A percentile compares a stretch with the other conserved stretches of the same genome.
Evolutionary conservation across 169 alveolate species (phyloP).

Genomic region (Prorocentrum cordatum): DNA sequence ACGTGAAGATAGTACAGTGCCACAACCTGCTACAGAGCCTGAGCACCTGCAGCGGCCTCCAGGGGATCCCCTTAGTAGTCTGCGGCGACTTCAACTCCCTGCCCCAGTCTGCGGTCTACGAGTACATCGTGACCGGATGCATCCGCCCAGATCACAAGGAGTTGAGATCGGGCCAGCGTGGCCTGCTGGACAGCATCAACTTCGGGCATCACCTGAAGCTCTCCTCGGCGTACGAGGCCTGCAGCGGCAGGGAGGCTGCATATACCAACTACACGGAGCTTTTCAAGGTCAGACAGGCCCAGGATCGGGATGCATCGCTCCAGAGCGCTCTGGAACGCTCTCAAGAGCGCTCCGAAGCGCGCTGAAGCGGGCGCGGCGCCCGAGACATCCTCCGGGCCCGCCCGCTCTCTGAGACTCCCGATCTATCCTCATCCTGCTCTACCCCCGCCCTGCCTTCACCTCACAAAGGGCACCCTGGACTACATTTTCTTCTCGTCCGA

Average conservation of each 20-base stretch:
- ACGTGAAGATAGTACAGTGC: constrained; percentile 58
- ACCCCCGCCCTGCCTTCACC: too few species aligned
- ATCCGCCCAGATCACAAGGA: background rate
- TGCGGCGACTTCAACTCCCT: constrained; percentile 30
- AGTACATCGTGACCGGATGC: background rate
- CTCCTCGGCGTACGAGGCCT: background rate
- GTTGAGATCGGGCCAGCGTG: background rate
- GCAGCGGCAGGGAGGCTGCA: constrained; percentile 1
- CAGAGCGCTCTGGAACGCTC: too few species aligned
- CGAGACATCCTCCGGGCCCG: too few species aligned
- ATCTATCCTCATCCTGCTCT: too few species aligned
- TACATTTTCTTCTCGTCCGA: constrained; percentile 52
- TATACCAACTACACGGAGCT: constrained; percentile 53
- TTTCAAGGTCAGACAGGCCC: too few species aligned
- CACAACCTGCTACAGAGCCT: constrained; percentile 67
- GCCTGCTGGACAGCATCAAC: background rate
- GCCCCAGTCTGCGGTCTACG: constrained; percentile 64
- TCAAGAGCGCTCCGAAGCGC: too few species aligned
- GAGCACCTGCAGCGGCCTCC: constrained; percentile 72
- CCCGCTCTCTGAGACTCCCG: too few species aligned
- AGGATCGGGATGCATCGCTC: too few species aligned
- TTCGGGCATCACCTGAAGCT: background rate
- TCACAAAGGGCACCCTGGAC: constrained; percentile 56
- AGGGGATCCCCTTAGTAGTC: constrained; percentile 14
- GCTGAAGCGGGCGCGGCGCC: too few species aligned